A percentile compares a stretch with the other conserved stretches of the same genome.
Conservation (phyloP, 768 basidiomycete genomes). For the Trametes cinnabarina region DNA sequence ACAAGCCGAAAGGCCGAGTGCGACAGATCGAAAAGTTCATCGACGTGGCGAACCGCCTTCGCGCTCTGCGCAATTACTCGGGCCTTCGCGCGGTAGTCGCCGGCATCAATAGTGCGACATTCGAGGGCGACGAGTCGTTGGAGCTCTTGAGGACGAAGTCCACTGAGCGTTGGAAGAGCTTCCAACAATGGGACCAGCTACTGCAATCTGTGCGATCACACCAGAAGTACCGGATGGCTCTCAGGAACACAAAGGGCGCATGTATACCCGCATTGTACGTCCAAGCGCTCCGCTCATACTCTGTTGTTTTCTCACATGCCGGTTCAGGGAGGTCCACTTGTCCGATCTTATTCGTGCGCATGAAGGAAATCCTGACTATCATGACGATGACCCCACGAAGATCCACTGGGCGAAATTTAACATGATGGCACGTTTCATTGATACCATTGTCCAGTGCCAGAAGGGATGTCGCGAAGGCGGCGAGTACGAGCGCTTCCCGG, state of each 20-base stretch:
- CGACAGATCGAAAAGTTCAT: constrained; percentile 88
- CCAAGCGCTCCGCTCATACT: background rate
- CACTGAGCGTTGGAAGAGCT: constrained; percentile 70
- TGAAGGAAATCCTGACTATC: constrained; percentile 77
- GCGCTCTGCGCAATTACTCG: constrained; percentile 88
- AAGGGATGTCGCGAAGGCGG: constrained; percentile 53
- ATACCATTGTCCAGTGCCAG: constrained; percentile 76
- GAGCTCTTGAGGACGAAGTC: constrained; percentile 65
- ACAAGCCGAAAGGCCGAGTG: constrained; percentile 70
- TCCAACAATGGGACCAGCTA: constrained; percentile 82
- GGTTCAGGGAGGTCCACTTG: constrained; percentile 79
- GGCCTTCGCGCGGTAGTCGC: constrained; percentile 91
- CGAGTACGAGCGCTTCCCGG: constrained; percentile 58
- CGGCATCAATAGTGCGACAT: constrained; percentile 83
- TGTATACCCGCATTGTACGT: constrained; percentile 81
- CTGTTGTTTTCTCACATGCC: constrained; percentile 9
- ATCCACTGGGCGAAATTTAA: constrained; percentile 98
- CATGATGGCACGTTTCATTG: constrained; percentile 85
- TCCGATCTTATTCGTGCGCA: constrained; percentile 87
- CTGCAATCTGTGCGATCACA: constrained; percentile 81
- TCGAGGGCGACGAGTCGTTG: constrained; percentile 75
- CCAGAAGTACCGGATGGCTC: constrained; percentile 85
- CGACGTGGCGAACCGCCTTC: constrained; percentile 76
- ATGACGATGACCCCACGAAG: constrained; percentile 58
- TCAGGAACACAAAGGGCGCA: constrained; percentile 80